Base-by-base conservation (phyloP, 108 stramenopile genomes). In the Ochromonas danica region DNA sequence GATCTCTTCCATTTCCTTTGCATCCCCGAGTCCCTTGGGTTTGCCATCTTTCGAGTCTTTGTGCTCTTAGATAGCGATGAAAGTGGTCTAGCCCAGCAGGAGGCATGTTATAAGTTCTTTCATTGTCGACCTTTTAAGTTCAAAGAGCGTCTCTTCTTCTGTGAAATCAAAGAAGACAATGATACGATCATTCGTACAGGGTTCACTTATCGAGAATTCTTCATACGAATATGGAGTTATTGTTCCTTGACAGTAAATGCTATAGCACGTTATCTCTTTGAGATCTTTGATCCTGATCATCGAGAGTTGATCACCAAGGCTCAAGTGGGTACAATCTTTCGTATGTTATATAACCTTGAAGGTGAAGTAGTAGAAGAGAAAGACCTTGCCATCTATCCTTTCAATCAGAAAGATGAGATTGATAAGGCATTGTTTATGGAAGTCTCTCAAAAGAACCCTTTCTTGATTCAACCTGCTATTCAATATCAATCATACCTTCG, bases 251-350 rank as follows among this genome's bases (percentile, higher is more conserved):
- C 17, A 31, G 14, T 31, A 40, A 31, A 38, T 14, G 67, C 17
- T 22, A 70, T 70, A 31, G 67, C 67, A 14, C 36, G 67, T 31
- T 70, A 70, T 70, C 17, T 70, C 17, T 70, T 70, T 31, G 67
- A 70, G 33, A 22, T 70, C 17, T 70, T 70, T 22, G 67, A 70
- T 22, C 14, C 22, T 10, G 67, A 70, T 22, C 14, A 70, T 22
- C 17, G 14, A 22, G 10, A 14, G 10, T 70, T 40, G 39, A 10
- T 70, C 17, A 40, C 36, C 17, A 14, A 22, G 67, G 39, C 67
- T 10, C 39, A 70, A 31, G 14, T 70, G 39, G 67, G 33, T 10
- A 40, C 67, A 22, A 70, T 70, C 17, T 70, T 31, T 31, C 67
- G 67, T 22, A 70, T 70, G 67, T 22, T 70, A 31, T 70, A 70